Evolutionary conservation across 345 rosid genomes (phyloP), one percentile per base, ranked within the genome.

Genomic region (Ricinus communis): DNA sequence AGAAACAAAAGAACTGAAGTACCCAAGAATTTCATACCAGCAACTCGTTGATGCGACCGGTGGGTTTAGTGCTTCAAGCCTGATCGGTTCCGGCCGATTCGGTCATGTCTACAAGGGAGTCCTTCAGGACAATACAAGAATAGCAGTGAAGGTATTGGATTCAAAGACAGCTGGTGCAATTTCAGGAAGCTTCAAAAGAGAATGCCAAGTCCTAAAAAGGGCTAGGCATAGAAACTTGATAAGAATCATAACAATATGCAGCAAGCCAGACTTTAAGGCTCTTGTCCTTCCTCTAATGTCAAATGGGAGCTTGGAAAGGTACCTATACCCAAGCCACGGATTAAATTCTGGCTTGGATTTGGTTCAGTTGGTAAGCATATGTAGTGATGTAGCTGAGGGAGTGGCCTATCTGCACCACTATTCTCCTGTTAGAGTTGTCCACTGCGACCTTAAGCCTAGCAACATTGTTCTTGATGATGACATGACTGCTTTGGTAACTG

Each of bases 371-470:
- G 92, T 89, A 52, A 81, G 83, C 77, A 90, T 95, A 8, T 87
- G 93, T 53, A 79, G 76, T 14, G 96, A 91, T 77, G 99, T 95
- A 4, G 96, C 99, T 0, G 97, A 91, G 80, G 98, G 88, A 8
- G 51, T 90, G 52, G 93, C 93, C 41, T 95, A 95, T 76, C 78
- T 91, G 77, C 97, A 95, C 78, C 96, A 91, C 58, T 76, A 85
- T 25, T 89, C 97, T 38, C 96, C 97, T 0, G 93, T 87, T 16
- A 88, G 83, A 83, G 96, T 95, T 18, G 88, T 91, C 73, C 99
- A 95, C 67, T 95, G 99, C 70, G 99, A 95, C 80, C 91, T 95
- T 16, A 95, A 95, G 74, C 99, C 97, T 0, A 90, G 97, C 85
- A 95, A 91, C 54, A 87, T 95, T 70, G 96, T 95, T 70, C 97